phyloP scores from a whole-genome alignment of 495 filamentous ascomycete genomes.

The Trichocladium uniseriatum region DNA sequence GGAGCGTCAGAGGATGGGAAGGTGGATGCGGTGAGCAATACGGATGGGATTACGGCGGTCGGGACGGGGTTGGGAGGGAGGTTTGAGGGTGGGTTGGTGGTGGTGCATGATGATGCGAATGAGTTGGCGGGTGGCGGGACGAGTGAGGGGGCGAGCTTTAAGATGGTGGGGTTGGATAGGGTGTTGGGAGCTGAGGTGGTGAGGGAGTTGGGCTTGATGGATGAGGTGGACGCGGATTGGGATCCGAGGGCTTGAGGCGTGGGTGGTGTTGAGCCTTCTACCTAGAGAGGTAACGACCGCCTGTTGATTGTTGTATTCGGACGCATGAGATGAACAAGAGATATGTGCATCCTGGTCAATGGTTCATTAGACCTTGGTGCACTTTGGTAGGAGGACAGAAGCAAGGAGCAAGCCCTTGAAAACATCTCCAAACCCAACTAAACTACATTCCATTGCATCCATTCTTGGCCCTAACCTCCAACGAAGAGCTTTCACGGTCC shows the following conservation, averaged over 20 bases:
- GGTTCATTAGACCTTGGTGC: too few relatives aligned
- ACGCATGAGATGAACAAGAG: too few relatives aligned
- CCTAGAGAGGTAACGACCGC: too few relatives aligned
- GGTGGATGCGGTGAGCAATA: constrained; percentile 8
- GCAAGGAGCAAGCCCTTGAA: too few relatives aligned
- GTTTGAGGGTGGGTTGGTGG: constrained; percentile 6
- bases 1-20: neutral
- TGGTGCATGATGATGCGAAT: constrained; percentile 9
- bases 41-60: constrained; percentile 7
- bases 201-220: neutral
- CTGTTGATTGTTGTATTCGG: too few relatives aligned
- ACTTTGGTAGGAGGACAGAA: too few relatives aligned
- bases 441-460: too few relatives aligned
- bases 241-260: constrained; percentile 2
- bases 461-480: too few relatives aligned
- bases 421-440: too few relatives aligned
- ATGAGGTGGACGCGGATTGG: constrained; percentile 2
- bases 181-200: neutral
- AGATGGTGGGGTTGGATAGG: constrained; percentile 3
- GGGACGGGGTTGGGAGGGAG: neutral
- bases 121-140: constrained; percentile 7
- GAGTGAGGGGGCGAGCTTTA: constrained; percentile 9
- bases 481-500: too few relatives aligned
- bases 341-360: too few relatives aligned
- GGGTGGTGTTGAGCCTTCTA: too few relatives aligned